Evolutionary conservation across 2,329 filamentous ascomycete genomes (phyloP).

Genomic region (Cercospora sp.): DNA sequence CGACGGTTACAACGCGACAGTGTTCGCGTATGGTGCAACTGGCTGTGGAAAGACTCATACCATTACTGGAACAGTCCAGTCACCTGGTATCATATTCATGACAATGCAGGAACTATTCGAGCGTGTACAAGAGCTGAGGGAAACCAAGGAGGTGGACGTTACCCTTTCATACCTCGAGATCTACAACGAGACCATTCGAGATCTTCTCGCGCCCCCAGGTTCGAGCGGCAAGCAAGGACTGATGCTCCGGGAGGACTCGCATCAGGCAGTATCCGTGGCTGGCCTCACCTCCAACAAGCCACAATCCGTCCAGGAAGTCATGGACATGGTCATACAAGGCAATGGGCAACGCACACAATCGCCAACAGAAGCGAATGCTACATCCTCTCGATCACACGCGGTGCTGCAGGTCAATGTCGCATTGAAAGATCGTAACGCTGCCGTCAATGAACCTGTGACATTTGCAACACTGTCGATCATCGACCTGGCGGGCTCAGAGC

Average conservation of each 20-base stretch:
- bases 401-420: conserved; percentile 96
- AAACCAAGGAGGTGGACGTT: conserved; percentile 86
- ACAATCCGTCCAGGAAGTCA: conserved; percentile 89
- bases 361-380: conserved; percentile 94
- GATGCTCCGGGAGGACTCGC: conserved; percentile 91
- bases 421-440: conserved; percentile 89
- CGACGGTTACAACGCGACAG: conserved; percentile 97
- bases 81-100: conserved; percentile 96
- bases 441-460: conserved; percentile 90
- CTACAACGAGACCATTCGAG: conserved; percentile 98
- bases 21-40: conserved; percentile 96
- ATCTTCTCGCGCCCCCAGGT: conserved; percentile 81
- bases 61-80: conserved; percentile 82
- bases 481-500: conserved; percentile 91
- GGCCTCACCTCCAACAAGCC: conserved; percentile 90
- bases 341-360: conserved; percentile 96
- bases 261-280: conserved; percentile 86
- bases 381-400: conserved; percentile 93
- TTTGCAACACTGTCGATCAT: conserved; percentile 99
- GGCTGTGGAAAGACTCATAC: conserved; percentile 99
- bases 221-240: conserved; percentile 76
- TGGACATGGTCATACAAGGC: conserved; percentile 97
- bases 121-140: conserved; percentile 80
- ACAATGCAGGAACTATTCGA: conserved; percentile 99
- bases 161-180: conserved; percentile 96